A percentile compares a stretch with the other conserved stretches of the same genome.
Evolutionary conservation across 495 filamentous ascomycete species (phyloP).

Genomic region (Penicillium cinerascens): DNA sequence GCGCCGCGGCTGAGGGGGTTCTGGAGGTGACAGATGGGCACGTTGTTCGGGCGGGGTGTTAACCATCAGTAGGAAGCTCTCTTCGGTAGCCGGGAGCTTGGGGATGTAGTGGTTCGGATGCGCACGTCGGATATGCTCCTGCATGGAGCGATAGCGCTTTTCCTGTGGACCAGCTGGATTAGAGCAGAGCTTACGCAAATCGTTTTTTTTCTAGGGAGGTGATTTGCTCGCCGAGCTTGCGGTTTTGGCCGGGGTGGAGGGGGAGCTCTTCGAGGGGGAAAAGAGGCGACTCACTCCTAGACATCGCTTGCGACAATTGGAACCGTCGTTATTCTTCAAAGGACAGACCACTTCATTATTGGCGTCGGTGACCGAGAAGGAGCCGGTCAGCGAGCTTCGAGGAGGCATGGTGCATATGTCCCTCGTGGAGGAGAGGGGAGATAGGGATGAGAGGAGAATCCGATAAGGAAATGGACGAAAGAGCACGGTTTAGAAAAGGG

Average conservation of each 20-base stretch:
- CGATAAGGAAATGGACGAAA: conserved; percentile 3
- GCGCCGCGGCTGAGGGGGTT: conserved; percentile 36
- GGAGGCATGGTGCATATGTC: conserved; percentile 72
- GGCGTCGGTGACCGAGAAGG: conserved; percentile 87
- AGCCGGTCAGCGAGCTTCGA: conserved; percentile 79
- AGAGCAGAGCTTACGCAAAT: conserved; percentile 16
- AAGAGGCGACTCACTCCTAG: conserved; percentile 72
- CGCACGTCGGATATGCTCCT: conserved; percentile 96
- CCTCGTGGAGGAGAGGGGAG: conserved; percentile 19
- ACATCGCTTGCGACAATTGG: conserved; percentile 96
- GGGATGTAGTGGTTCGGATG: conserved; percentile 97
- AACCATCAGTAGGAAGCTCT: conserved; percentile 96
- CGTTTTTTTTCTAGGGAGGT: neutral
- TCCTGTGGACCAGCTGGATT: conserved; percentile 57
- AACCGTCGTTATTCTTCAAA: conserved; percentile 91
- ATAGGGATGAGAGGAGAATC: conserved; percentile 2
- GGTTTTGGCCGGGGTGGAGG: neutral
- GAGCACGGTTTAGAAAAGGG: conserved; percentile 8
- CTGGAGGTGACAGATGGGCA: conserved; percentile 54
- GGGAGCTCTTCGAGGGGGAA: conserved; percentile 16
- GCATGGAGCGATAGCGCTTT: conserved; percentile 98
- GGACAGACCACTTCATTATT: conserved; percentile 97
- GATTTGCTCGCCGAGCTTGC: neutral
- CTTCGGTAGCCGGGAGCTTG: conserved; percentile 97
- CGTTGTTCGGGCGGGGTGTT: conserved; percentile 82